These are phyloP conservation scores for Saccharum spontaneum DNA, from an alignment of 176 grass and related monocot species.

Conservation along the genomic window DNA sequence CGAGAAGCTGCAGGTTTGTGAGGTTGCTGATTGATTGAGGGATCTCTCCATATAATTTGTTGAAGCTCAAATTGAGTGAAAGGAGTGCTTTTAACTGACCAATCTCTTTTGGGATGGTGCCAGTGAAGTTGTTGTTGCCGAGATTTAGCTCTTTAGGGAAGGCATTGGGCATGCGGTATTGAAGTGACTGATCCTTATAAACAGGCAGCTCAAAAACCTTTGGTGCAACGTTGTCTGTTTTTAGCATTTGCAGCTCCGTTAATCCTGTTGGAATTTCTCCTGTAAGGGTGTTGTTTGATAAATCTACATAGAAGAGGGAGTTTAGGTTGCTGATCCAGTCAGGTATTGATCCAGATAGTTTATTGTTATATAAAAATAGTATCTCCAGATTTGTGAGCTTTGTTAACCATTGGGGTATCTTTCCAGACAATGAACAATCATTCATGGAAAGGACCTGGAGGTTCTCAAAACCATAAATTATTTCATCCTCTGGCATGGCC, in stretches of 20 bases:
- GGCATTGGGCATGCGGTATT: slow-evolving; percentile 28
- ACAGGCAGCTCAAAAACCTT: slow-evolving; percentile 39
- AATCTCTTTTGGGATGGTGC: slow-evolving; percentile 36
- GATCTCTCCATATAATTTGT: slow-evolving; percentile 42
- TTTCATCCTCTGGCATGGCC: not conserved
- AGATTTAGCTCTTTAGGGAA: slow-evolving; percentile 37
- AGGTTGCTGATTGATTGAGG: slow-evolving; percentile 20
- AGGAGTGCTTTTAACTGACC: slow-evolving; percentile 10
- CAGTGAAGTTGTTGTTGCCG: slow-evolving; percentile 33
- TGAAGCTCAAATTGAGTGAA: slow-evolving; percentile 34
- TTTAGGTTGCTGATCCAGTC: slow-evolving; percentile 41
- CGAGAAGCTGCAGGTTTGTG: slow-evolving; percentile 34
- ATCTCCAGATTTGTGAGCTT: slow-evolving; percentile 42
- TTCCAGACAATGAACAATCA: slow-evolving; percentile 37
- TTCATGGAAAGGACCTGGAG: slow-evolving; percentile 33
- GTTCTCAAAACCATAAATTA: slow-evolving; percentile 27
- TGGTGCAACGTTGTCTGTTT: slow-evolving; percentile 2
- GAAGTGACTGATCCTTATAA: not conserved
- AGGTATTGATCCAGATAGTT: slow-evolving; percentile 28
- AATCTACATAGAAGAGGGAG: slow-evolving; percentile 44
- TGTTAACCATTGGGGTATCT: slow-evolving; percentile 42
- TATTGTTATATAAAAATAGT: slow-evolving; percentile 33
- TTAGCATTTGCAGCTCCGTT: slow-evolving; percentile 37
- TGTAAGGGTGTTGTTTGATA: slow-evolving; percentile 43
- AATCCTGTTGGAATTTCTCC: slow-evolving; percentile 35